Base-by-base conservation (phyloP, 176 grass and related monocot species). In the Raddia distichophylla region DNA sequence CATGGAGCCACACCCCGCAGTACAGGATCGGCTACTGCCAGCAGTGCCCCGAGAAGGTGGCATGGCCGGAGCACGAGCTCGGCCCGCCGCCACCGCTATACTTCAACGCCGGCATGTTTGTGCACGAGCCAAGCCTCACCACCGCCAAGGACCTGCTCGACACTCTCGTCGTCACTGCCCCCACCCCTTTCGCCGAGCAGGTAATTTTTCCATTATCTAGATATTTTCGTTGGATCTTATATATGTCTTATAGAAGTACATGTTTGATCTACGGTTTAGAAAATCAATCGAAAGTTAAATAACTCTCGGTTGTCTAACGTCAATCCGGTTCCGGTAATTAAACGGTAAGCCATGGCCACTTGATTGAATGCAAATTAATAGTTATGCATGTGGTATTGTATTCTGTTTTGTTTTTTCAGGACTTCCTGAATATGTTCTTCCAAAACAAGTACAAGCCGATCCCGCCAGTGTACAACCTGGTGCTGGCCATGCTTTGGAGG, bases 381-480 rank as follows among this genome's bases (percentile, higher is more conserved):
- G 13, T 15, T 15, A 53, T 1, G 4, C 11, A 16, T 54, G n/a
- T 22, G 10, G 19, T n/a, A 19, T 27, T 55, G 17, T 7, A 56
- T 59, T n/a, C 8, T 58, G 9, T 27, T 59, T 60, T 12, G 14
- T 35, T 8, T 37, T 20, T 74, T 84, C 79, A 97, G 91, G 94
- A 97, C 67, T 97, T 92, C 8, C 84, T 97, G 3, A 97, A 97
- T 83, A 42, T 89, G 60, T 97, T 94, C 87, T 97, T 97, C 73
- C 49, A 45, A n/a, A 83, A 92, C 59, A 37, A 9, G 0, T 94
- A 94, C 85, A 77, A 15, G 69, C 27, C 27, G 27, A 27, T 27
- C 27, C 27, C 27, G 27, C 27, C 27, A 27, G 27, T 27, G 27
- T 27, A 97, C 83, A 97, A 97, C 78, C 87, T 97, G 0, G 94